These are phyloP conservation scores for Talaromyces pinophilus DNA, from an alignment of 2,329 filamentous ascomycete species.

Conservation along the genomic window DNA sequence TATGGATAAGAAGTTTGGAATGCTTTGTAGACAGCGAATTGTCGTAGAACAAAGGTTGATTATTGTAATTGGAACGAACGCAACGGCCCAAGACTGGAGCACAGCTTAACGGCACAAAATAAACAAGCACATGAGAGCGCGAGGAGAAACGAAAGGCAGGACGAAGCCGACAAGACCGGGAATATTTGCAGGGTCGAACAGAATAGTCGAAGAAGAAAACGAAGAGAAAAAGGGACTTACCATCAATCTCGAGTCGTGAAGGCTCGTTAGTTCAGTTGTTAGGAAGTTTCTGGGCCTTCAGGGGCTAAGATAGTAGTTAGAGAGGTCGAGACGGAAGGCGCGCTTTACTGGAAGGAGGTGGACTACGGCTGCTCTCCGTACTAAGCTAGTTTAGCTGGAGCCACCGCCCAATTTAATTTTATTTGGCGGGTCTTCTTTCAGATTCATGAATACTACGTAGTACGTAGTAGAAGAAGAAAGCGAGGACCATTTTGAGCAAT, in stretches of 20 bases:
- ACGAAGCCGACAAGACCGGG: not conserved
- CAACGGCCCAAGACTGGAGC: not conserved
- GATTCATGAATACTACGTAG: not conserved
- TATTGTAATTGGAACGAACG: slow-evolving; percentile 2
- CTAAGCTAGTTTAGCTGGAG: not conserved
- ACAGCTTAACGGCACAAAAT: not conserved
- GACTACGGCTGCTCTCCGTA: not conserved
- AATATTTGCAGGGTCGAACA: not conserved
- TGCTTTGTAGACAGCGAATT: not conserved
- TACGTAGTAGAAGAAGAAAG: not conserved
- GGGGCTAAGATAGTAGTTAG: slow-evolving; percentile 6
- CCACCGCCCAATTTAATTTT: not conserved
- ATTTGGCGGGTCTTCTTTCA: slow-evolving; percentile 2
- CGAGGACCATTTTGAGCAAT: not conserved
- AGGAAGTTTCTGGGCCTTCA: slow-evolving; percentile 9
- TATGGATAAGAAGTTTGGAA: not conserved
- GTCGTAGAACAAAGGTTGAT: too few species aligned
- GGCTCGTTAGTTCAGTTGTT: not conserved
- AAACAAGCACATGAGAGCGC: slow-evolving; percentile 7
- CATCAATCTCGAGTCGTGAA: not conserved
- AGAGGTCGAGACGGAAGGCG: not conserved
- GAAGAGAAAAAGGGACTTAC: slow-evolving; percentile 8
- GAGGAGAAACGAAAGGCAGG: not conserved
- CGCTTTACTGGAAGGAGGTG: slow-evolving; percentile 10
- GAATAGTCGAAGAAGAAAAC: not conserved